These are phyloP conservation scores for Hypoxylon cercidicola DNA, from an alignment of 495 filamentous ascomycete genomes.

Conservation along the genomic window DNA sequence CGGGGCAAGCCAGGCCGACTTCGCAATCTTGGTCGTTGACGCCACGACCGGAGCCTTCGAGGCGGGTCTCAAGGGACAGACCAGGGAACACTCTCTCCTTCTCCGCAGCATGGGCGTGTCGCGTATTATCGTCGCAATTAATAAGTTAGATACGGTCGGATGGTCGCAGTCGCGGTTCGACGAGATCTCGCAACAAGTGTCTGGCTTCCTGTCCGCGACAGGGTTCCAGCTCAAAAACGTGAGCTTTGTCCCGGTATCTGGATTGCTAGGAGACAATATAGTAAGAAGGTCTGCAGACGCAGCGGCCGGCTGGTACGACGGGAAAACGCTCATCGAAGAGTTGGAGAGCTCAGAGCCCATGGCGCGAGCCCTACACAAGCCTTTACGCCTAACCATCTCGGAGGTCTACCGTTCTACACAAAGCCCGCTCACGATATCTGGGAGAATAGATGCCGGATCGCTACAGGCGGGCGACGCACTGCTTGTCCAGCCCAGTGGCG, in stretches of 20 bases:
- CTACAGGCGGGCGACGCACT: constrained; percentile 86
- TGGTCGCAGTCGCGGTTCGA: constrained; percentile 86
- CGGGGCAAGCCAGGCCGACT: constrained; percentile 93
- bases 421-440: constrained; percentile 82
- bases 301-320: constrained; percentile 78
- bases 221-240: constrained; percentile 84
- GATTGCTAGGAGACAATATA: constrained; percentile 88
- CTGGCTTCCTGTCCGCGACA: constrained; percentile 80
- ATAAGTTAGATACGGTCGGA: constrained; percentile 87
- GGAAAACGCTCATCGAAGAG: constrained; percentile 80
- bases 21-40: constrained; percentile 94
- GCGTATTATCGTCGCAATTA: constrained; percentile 86
- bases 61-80: constrained; percentile 91
- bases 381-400: constrained; percentile 83
- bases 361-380: constrained; percentile 76
- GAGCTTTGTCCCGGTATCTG: constrained; percentile 87
- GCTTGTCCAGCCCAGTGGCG: constrained; percentile 79
- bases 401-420: constrained; percentile 76
- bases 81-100: constrained; percentile 89
- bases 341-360: constrained; percentile 82
- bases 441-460: constrained; percentile 85
- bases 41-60: constrained; percentile 89
- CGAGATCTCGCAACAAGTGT: constrained; percentile 85
- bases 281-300: constrained; percentile 66
- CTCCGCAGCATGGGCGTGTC: constrained; percentile 93